These are phyloP conservation scores for Pseudopithomyces maydicus DNA, from an alignment of 2,329 filamentous ascomycete species.

Conservation along the genomic window DNA sequence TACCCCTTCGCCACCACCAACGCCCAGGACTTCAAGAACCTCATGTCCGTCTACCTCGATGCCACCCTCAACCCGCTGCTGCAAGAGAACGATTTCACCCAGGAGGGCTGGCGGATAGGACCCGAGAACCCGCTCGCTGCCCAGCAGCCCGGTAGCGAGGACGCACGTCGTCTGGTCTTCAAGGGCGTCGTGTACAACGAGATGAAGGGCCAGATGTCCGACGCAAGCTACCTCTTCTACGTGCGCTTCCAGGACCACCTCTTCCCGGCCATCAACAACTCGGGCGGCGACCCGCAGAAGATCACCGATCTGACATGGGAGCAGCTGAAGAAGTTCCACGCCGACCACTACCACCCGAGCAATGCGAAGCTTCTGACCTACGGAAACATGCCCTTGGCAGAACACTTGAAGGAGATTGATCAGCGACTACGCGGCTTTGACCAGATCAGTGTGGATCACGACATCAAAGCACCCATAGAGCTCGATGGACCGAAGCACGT, in stretches of 20 bases:
- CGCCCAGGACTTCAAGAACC: slow-evolving; percentile 89
- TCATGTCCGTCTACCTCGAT: slow-evolving; percentile 96
- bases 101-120: slow-evolving; percentile 96
- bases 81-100: slow-evolving; percentile 88
- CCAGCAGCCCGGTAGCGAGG: slow-evolving; percentile 49
- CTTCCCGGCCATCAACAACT: slow-evolving; percentile 93
- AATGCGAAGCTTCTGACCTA: slow-evolving; percentile 97
- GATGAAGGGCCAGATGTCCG: slow-evolving; percentile 99
- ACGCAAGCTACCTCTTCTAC: slow-evolving; percentile 94
- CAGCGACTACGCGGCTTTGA: slow-evolving; percentile 75
- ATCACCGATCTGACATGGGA: slow-evolving; percentile 95
- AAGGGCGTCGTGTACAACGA: slow-evolving; percentile 99
- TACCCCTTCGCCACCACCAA: slow-evolving; percentile 99
- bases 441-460: slow-evolving; percentile 69
- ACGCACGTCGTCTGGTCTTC: slow-evolving; percentile 79
- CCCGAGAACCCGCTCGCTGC: slow-evolving; percentile 77
- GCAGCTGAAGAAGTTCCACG: slow-evolving; percentile 86
- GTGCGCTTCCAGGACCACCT: slow-evolving; percentile 94
- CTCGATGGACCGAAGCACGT: slow-evolving; percentile 72
- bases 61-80: slow-evolving; percentile 88
- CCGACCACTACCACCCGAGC: slow-evolving; percentile 93
- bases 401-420: slow-evolving; percentile 81
- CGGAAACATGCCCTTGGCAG: slow-evolving; percentile 83
- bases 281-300: slow-evolving; percentile 92
- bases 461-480: slow-evolving; percentile 77